Evolutionary conservation across 768 basidiomycete genomes (phyloP).

Genomic region (Mycena vulgaris): DNA sequence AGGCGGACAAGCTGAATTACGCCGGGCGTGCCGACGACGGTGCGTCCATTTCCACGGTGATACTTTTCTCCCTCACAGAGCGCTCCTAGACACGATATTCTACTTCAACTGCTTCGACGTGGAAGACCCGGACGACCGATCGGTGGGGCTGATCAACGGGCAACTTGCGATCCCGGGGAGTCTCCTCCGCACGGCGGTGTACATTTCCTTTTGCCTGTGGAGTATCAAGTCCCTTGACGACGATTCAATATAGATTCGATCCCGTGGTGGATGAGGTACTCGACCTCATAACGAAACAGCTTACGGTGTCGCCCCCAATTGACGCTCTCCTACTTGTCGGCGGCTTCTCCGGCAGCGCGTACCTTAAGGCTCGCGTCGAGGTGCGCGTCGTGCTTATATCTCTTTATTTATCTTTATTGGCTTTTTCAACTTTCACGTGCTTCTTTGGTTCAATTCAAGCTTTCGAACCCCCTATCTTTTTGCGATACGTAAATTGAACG

Average conservation of each 20-base stretch:
- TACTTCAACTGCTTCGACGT: slow-evolving; percentile 94
- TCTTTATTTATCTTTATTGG: too few relatives aligned
- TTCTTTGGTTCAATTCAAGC: background rate
- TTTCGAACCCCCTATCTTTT: slow-evolving; percentile 14
- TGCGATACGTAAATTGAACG: too few relatives aligned
- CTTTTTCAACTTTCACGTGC: background rate
- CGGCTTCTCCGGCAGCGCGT: slow-evolving; percentile 90
- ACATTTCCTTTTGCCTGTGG: background rate
- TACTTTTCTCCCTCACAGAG: background rate
- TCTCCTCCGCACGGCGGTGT: slow-evolving; percentile 82
- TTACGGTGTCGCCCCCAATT: slow-evolving; percentile 53
- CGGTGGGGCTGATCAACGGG: slow-evolving; percentile 86
- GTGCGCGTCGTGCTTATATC: slow-evolving; percentile 64
- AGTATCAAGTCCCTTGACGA: background rate
- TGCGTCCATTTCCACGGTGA: slow-evolving; percentile 46
- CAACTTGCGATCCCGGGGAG: slow-evolving; percentile 88
- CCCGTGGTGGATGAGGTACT: slow-evolving; percentile 79
- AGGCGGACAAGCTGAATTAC: slow-evolving; percentile 89
- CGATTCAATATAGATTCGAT: slow-evolving; percentile 66
- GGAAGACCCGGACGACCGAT: slow-evolving; percentile 84
- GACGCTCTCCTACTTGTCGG: slow-evolving; percentile 92
- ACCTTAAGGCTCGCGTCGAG: slow-evolving; percentile 85
- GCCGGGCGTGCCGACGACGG: slow-evolving; percentile 83
- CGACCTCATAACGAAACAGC: slow-evolving; percentile 29
- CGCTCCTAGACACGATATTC: slow-evolving; percentile 79